Percentiles rank a stretch among this genome's conserved stretches.
These are phyloP conservation scores for Petunia secreta DNA, from an alignment of 257 asterid species.

Conservation along the genomic window DNA sequence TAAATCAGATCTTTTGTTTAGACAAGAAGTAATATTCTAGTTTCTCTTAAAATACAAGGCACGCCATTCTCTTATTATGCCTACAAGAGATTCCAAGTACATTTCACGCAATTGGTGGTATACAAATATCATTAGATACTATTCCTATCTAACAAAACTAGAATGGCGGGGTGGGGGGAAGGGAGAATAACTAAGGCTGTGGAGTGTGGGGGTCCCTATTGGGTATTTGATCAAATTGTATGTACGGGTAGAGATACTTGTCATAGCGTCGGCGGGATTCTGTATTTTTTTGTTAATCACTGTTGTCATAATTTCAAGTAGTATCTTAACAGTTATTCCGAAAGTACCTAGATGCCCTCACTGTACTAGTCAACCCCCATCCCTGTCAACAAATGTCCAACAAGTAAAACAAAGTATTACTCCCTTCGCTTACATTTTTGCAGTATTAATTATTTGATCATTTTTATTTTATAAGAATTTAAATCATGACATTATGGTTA, in stretches of 20 bases:
- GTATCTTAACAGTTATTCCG: neutral
- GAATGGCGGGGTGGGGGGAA: neutral
- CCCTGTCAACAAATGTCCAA: neutral
- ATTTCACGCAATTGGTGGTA: neutral
- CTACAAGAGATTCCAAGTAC: neutral
- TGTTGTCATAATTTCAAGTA: conserved; percentile 14
- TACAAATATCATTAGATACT: conserved; percentile 18
- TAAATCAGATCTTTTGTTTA: no score
- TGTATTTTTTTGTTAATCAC: conserved; percentile 32
- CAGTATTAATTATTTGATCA: no score
- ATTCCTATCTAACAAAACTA: neutral
- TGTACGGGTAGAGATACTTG: conserved; percentile 11
- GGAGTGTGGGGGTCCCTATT: neutral
- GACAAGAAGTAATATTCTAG: neutral
- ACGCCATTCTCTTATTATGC: neutral
- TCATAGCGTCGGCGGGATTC: conserved; percentile 56
- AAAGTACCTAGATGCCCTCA: conserved; percentile 42
- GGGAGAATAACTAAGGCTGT: neutral
- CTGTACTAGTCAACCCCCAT: conserved; percentile 48
- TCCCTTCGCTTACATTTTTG: neutral
- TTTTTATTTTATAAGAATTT: no score
- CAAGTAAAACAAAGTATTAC: neutral
- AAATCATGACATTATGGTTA: no score
- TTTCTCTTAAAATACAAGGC: neutral
- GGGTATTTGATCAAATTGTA: neutral